These are phyloP conservation scores for Calonectria naviculata DNA, from an alignment of 2,329 filamentous ascomycete genomes.

Conservation along the genomic window DNA sequence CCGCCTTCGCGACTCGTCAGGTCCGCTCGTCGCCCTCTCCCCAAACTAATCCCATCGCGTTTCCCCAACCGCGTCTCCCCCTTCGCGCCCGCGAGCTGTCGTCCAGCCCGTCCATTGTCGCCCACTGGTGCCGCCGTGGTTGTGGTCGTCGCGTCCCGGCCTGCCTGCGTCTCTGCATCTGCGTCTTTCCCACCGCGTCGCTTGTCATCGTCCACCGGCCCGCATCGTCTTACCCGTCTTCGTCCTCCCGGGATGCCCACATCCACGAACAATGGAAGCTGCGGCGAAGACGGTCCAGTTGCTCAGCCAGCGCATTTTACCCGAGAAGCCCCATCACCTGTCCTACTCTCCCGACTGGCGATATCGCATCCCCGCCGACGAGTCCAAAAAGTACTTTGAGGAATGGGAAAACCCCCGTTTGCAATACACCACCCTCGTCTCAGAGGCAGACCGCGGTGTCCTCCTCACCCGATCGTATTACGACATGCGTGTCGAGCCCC, in stretches of 20 bases:
- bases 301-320: conserved; percentile 63
- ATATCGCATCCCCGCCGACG: conserved; percentile 57
- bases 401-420: conserved; percentile 62
- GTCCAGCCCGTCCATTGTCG: not conserved
- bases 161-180: conserved; percentile 26
- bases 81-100: not conserved
- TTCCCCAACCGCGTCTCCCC: conserved; percentile 9
- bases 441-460: conserved; percentile 67
- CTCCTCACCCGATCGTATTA: conserved; percentile 68
- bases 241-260: conserved; percentile 49
- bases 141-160: conserved; percentile 32
- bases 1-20: conserved; percentile 24
- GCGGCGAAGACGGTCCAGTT: conserved; percentile 66
- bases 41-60: conserved; percentile 1
- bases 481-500: conserved; percentile 65
- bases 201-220: conserved; percentile 35
- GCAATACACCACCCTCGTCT: conserved; percentile 68
- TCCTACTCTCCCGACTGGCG: conserved; percentile 60
- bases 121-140: not conserved
- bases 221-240: conserved; percentile 38
- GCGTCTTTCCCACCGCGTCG: conserved; percentile 30
- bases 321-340: conserved; percentile 64
- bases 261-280: conserved; percentile 66
- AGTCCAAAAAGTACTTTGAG: conserved; percentile 52
- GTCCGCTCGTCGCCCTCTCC: not conserved